Evolutionary conservation across 768 basidiomycete species (phyloP).

Genomic region (Neoboletus magnificus): DNA sequence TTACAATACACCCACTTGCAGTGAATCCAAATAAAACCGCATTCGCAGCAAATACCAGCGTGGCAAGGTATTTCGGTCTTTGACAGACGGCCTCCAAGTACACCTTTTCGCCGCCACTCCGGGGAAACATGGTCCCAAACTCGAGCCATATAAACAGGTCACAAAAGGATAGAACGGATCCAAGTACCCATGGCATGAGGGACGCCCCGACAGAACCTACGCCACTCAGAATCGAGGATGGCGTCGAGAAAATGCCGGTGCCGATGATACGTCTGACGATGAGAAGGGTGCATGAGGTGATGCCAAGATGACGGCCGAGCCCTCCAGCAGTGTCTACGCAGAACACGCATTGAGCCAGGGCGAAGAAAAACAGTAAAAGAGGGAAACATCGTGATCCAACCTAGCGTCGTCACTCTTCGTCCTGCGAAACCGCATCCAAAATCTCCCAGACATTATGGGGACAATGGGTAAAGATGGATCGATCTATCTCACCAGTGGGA

Average conservation of each 20-base stretch:
- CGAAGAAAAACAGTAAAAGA: too few relatives aligned
- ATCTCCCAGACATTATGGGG: constrained; percentile 7
- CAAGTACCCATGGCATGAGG: constrained; percentile 61
- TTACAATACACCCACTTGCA: constrained; percentile 47
- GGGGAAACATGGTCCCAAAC: constrained; percentile 60
- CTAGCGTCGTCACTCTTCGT: neutral
- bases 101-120: constrained; percentile 62
- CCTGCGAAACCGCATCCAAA: constrained; percentile 5
- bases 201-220: constrained; percentile 60
- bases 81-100: constrained; percentile 56
- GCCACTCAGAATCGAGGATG: constrained; percentile 53
- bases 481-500: neutral
- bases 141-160: constrained; percentile 64
- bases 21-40: constrained; percentile 46
- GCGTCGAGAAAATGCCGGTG: constrained; percentile 64
- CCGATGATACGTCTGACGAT: constrained; percentile 60
- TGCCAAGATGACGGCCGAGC: constrained; percentile 55
- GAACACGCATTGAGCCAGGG: neutral
- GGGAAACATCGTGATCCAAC: neutral
- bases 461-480: too few relatives aligned
- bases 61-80: constrained; percentile 45
- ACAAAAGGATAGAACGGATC: constrained; percentile 55
- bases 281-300: constrained; percentile 54
- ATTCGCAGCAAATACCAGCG: constrained; percentile 46
- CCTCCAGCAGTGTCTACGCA: constrained; percentile 48